These are phyloP conservation scores for Juglanconis sp. DNA, from an alignment of 2,329 filamentous ascomycete species.

Conservation along the genomic window DNA sequence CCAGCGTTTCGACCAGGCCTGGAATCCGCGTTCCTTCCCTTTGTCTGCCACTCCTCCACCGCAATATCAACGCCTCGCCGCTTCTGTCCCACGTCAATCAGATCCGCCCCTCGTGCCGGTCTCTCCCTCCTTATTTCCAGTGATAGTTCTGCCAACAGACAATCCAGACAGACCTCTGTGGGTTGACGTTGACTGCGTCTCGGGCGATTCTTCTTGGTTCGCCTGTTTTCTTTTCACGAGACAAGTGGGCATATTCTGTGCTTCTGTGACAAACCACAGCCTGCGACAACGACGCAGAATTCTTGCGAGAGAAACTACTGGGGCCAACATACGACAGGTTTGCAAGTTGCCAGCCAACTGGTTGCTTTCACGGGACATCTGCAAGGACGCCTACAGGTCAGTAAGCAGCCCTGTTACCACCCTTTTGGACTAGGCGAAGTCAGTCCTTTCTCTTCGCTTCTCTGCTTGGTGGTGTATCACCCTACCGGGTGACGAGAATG, in stretches of 20 bases:
- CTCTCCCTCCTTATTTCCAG: constrained; percentile 1
- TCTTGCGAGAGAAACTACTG: not conserved
- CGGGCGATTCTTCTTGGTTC: not conserved
- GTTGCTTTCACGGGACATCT: not conserved
- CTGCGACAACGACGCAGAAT: not conserved
- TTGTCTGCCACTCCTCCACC: constrained; percentile 5
- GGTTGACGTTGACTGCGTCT: not conserved
- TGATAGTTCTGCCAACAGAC: not conserved
- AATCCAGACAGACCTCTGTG: constrained; percentile 5
- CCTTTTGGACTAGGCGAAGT: not conserved
- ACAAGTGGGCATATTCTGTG: not conserved
- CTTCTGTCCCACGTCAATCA: constrained; percentile 14
- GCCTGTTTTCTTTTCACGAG: not conserved
- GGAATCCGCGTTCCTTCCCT: constrained; percentile 6
- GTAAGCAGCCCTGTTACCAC: constrained; percentile 8
- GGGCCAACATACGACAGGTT: not conserved
- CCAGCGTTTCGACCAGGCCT: constrained; percentile 8
- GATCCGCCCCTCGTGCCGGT: not conserved
- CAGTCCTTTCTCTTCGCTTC: constrained; percentile 2
- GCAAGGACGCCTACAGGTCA: constrained; percentile 11
- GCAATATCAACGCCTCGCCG: constrained; percentile 9
- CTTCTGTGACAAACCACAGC: not conserved
- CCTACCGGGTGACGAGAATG: constrained; percentile 5
- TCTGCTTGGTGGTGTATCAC: not conserved
- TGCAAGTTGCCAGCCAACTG: not conserved